Conservation (phyloP, 306 rosid genomes). For the Boehmeria nivea region DNA sequence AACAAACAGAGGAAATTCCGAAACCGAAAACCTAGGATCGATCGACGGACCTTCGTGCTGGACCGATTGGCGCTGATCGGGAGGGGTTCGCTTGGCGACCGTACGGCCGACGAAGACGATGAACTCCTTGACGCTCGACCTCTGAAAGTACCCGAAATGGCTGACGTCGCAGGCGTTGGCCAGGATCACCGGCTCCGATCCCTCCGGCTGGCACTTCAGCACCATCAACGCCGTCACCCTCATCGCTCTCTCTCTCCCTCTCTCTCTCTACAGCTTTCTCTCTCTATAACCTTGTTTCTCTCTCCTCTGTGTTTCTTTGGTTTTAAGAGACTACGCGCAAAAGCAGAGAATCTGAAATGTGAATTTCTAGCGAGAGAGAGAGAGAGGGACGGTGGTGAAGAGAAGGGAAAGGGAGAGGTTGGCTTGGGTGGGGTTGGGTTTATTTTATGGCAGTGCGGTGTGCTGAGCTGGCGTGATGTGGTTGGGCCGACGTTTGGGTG, state of each 20-base stretch:
- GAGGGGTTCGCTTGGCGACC: conserved; percentile 86
- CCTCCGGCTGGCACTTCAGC: conserved; percentile 77
- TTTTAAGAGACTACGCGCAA: no score
- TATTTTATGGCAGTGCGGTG: no score
- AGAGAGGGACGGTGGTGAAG: no score
- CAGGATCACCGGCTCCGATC: conserved; percentile 75
- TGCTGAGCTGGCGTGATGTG: no score
- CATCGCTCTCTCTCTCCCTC: conserved; percentile 33
- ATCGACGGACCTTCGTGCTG: conserved; percentile 76
- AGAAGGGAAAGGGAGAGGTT: no score
- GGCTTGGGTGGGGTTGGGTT: no score
- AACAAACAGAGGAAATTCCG: background rate
- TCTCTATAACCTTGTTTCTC: background rate
- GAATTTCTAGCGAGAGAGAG: no score
- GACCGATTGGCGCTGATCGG: conserved; percentile 88
- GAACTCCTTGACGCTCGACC: conserved; percentile 87
- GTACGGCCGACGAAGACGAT: conserved; percentile 88
- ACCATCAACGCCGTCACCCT: conserved; percentile 91
- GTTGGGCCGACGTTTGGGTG: no score
- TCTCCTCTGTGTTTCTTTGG: background rate
- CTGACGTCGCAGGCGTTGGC: conserved; percentile 67
- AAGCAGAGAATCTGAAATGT: no score
- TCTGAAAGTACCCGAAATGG: conserved; percentile 87
- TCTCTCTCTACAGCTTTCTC: background rate
- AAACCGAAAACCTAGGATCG: background rate